Conservation (phyloP, 2,329 filamentous ascomycete species). For the Zymoseptoria ardabiliae region DNA sequence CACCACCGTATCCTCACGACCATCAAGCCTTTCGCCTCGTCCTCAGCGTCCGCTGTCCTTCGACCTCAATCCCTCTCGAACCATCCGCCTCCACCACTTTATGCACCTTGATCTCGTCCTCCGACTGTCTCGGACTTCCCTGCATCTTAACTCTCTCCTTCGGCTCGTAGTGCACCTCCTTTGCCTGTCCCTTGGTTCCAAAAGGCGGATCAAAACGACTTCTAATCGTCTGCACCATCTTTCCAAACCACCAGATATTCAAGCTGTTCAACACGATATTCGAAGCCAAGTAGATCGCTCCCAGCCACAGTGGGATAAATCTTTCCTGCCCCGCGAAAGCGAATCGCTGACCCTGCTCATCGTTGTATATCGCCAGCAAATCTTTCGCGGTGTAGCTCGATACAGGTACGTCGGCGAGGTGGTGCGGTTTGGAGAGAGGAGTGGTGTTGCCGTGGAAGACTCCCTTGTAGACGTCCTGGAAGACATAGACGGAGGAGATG, state of each 20-base stretch:
- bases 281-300: slow-evolving; percentile 57
- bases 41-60: slow-evolving; percentile 13
- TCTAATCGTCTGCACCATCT: slow-evolving; percentile 74
- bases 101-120: slow-evolving; percentile 10
- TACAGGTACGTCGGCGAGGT: slow-evolving; percentile 27
- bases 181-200: slow-evolving; percentile 30
- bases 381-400: slow-evolving; percentile 11
- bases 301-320: slow-evolving; percentile 62
- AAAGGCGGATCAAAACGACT: slow-evolving; percentile 63
- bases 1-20: background rate
- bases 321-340: slow-evolving; percentile 23
- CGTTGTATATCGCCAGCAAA: slow-evolving; percentile 17
- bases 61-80: slow-evolving; percentile 13
- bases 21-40: slow-evolving; percentile 17
- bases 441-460: slow-evolving; percentile 21
- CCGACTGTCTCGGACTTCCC: slow-evolving; percentile 10
- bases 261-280: slow-evolving; percentile 67
- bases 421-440: background rate
- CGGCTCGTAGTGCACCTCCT: slow-evolving; percentile 21
- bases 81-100: slow-evolving; percentile 11
- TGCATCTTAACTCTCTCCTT: slow-evolving; percentile 19
- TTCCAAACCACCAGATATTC: slow-evolving; percentile 80
- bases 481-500: slow-evolving; percentile 58
- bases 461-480: slow-evolving; percentile 58
- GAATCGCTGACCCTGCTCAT: slow-evolving; percentile 19